Conservation (phyloP, 1,139 yeast species). For the Lodderomyces beijingensis region DNA sequence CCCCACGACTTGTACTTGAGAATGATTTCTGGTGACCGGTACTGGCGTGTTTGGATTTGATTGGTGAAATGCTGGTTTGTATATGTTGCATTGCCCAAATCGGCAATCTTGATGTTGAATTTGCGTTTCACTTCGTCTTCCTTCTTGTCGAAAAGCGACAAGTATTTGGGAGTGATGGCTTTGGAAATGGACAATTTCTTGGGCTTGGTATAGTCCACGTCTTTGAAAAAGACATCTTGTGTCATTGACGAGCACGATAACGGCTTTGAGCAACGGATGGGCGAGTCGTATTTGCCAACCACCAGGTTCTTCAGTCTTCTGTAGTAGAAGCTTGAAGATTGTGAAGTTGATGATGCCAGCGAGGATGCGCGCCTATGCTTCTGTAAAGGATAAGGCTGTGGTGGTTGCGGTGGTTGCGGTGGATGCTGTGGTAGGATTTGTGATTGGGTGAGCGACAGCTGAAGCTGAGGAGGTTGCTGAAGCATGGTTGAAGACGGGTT, state of each 20-base stretch:
- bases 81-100: slow-evolving; percentile 84
- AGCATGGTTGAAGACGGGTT: slow-evolving; percentile 2
- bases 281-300: slow-evolving; percentile 18
- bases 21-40: slow-evolving; percentile 75
- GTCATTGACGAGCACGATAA: slow-evolving; percentile 18
- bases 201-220: slow-evolving; percentile 10
- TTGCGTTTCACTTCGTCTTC: slow-evolving; percentile 3
- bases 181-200: slow-evolving; percentile 8
- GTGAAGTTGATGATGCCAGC: slow-evolving; percentile 2
- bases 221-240: slow-evolving; percentile 20
- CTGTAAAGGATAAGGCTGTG: slow-evolving; percentile 6
- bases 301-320: slow-evolving; percentile 23
- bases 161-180: slow-evolving; percentile 9
- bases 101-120: slow-evolving; percentile 58
- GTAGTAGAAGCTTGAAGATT: slow-evolving; percentile 15
- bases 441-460: neutral
- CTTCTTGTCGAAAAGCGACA: slow-evolving; percentile 3
- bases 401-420: slow-evolving; percentile 5
- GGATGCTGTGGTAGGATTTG: slow-evolving; percentile 2
- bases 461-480: slow-evolving; percentile 4
- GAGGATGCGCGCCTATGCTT: slow-evolving; percentile 5
- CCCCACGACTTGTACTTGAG: slow-evolving; percentile 73
- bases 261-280: slow-evolving; percentile 30
- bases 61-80: slow-evolving; percentile 68
- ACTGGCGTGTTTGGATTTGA: slow-evolving; percentile 84